These are phyloP conservation scores for Alectoria sarmentosa DNA, from an alignment of 495 filamentous ascomycete genomes.

Conservation along the genomic window DNA sequence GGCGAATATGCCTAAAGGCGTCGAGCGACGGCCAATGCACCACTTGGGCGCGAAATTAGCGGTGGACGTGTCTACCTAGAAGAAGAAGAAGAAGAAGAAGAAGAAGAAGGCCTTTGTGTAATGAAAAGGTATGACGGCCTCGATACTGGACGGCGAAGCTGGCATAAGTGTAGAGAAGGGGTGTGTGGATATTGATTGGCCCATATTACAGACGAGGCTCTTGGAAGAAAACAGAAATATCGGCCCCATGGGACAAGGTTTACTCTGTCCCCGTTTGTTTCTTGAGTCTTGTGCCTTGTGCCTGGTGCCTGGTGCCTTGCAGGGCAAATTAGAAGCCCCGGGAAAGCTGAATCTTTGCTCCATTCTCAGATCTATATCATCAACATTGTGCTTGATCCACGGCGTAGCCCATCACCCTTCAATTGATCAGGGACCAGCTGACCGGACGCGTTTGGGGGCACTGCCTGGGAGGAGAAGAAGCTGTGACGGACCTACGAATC, in stretches of 20 bases:
- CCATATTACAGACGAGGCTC: background rate
- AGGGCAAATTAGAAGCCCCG: background rate
- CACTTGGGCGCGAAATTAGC: background rate
- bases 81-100: too few relatives aligned
- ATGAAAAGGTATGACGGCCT: background rate
- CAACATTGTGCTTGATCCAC: background rate
- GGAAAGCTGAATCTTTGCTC: background rate
- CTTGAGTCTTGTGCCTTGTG: too few relatives aligned
- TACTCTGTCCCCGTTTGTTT: background rate
- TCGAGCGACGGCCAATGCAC: background rate
- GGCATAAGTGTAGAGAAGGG: background rate
- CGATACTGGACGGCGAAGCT: background rate
- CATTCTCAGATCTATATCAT: background rate
- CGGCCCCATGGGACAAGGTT: background rate
- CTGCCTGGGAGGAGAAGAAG: background rate
- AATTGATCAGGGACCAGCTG: background rate
- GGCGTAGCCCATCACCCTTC: background rate
- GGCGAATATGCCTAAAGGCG: background rate
- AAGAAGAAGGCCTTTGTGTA: background rate
- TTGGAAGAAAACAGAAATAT: constrained; percentile 1
- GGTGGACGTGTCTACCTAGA: background rate
- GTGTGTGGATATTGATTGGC: constrained; percentile 4
- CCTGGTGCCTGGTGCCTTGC: too few relatives aligned
- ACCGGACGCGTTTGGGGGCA: background rate
- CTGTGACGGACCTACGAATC: background rate